phyloP scores from a whole-genome alignment of 1,284 basidiomycete species.

The Leccinum fuscescens region DNA sequence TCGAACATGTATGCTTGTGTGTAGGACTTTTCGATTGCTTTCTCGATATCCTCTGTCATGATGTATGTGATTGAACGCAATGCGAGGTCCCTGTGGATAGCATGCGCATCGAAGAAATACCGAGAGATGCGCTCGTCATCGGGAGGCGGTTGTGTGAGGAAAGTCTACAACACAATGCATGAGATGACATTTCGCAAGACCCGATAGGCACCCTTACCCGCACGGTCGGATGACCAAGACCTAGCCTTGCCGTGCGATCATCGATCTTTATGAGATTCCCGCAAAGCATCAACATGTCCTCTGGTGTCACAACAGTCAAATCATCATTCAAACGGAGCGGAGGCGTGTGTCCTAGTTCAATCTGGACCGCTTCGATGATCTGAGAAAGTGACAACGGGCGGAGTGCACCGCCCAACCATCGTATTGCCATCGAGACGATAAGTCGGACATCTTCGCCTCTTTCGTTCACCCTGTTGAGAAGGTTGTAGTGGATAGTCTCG shows the following conservation, averaged over 20 bases:
- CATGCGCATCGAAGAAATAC: conserved; percentile 27
- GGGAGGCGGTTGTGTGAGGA: conserved; percentile 23
- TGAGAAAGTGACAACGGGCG: conserved; percentile 29
- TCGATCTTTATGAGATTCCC: conserved; percentile 32
- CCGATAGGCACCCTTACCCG: conserved; percentile 15
- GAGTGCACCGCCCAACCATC: conserved; percentile 30
- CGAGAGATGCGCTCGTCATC: conserved; percentile 11
- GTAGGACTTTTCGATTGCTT: conserved; percentile 23
- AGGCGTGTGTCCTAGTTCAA: conserved; percentile 22
- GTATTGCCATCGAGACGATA: conserved; percentile 27
- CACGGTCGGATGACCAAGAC: conserved; percentile 26
- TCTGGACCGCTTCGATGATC: conserved; percentile 32
- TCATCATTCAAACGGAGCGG: conserved; percentile 27
- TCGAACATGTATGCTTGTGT: conserved; percentile 30
- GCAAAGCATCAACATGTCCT: conserved; percentile 29
- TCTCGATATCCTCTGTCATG: conserved; percentile 27
- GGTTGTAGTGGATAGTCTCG: conserved; percentile 21
- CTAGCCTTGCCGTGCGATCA: conserved; percentile 20
- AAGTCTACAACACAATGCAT: conserved; percentile 15
- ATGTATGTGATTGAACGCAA: conserved; percentile 33
- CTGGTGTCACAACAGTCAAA: conserved; percentile 25
- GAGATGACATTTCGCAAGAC: background rate
- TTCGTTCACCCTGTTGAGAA: conserved; percentile 25
- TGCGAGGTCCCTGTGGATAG: conserved; percentile 29
- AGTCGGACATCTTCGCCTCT: conserved; percentile 26